Percentiles rank a stretch among this genome's conserved stretches.
phyloP scores from a whole-genome alignment of 2,329 filamentous ascomycete species.

The Alternaria brassicae region DNA sequence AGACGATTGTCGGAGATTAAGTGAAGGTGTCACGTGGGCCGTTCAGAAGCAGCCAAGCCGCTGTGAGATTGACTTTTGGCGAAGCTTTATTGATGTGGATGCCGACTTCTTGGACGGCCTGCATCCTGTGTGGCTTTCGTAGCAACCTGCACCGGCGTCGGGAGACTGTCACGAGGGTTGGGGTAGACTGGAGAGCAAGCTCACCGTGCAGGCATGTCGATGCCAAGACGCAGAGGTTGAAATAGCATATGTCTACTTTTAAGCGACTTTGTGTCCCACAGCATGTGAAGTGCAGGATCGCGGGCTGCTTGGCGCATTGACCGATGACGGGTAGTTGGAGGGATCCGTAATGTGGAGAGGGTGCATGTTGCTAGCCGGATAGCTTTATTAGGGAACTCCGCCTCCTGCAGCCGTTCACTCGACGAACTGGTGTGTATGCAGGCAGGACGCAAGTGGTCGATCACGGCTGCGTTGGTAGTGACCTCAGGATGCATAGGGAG shows the following conservation, averaged over 20 bases:
- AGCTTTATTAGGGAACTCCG: conserved; percentile 10
- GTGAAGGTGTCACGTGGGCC: conserved; percentile 53
- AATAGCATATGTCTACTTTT: neutral
- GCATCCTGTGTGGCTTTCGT: conserved; percentile 48
- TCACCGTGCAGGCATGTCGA: neutral
- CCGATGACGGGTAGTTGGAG: neutral
- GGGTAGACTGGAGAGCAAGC: neutral
- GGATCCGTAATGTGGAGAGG: neutral
- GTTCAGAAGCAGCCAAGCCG: conserved; percentile 57
- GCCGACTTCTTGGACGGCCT: conserved; percentile 54
- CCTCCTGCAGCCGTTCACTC: neutral
- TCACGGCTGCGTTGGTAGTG: too few species aligned
- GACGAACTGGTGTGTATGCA: neutral
- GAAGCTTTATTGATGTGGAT: conserved; percentile 60
- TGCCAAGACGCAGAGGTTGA: neutral
- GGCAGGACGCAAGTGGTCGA: neutral
- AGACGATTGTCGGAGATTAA: conserved; percentile 51
- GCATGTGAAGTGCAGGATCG: conserved; percentile 1
- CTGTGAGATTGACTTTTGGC: conserved; percentile 60
- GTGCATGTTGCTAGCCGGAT: neutral
- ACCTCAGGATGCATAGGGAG: too few species aligned
- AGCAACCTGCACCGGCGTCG: neutral
- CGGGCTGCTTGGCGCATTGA: neutral
- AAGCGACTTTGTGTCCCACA: neutral
- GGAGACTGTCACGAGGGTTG: too few species aligned